phyloP scores from a whole-genome alignment of 192 early-diverging fungal species.

The Coemansia sp. region DNA sequence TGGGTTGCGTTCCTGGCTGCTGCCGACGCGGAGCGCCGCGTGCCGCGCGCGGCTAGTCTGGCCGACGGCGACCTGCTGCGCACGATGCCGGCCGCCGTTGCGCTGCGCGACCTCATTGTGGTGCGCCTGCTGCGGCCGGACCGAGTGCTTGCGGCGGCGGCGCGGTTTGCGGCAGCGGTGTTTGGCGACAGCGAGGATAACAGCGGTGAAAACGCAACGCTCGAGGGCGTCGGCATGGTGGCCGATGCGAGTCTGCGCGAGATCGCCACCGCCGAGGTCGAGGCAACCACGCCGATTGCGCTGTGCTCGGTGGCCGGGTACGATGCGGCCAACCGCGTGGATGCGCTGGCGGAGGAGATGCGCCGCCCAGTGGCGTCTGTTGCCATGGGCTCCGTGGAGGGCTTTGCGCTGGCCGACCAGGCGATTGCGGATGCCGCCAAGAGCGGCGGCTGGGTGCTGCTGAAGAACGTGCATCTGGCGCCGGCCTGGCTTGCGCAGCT shows the following conservation, averaged over 20 bases:
- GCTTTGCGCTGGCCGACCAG: conserved; percentile 81
- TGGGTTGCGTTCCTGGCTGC: conserved; percentile 26
- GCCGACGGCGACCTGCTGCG: conserved; percentile 17
- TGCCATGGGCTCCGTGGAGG: conserved; percentile 98
- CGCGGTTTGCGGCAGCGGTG: conserved; percentile 69
- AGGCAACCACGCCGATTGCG: conserved; percentile 77
- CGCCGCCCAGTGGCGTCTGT: conserved; percentile 70
- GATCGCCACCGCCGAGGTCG: conserved; percentile 72
- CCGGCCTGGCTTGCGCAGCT: conserved; percentile 90
- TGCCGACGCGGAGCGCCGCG: conserved; percentile 28
- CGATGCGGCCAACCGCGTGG: conserved; percentile 94
- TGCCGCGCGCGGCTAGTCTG: conserved; percentile 27
- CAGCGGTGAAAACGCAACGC: background rate
- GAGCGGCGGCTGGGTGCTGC: conserved; percentile 90
- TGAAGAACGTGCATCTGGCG: conserved; percentile 99
- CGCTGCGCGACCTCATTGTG: conserved; percentile 78
- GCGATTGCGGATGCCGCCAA: conserved; percentile 83
- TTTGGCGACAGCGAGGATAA: conserved; percentile 17
- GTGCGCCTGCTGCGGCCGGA: conserved; percentile 88
- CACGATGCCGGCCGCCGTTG: conserved; percentile 40
- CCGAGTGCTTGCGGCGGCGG: conserved; percentile 73
- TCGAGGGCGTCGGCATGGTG: conserved; percentile 19
- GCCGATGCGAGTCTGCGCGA: conserved; percentile 70
- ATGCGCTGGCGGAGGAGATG: conserved; percentile 76
- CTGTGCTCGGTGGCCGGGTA: conserved; percentile 92